These are phyloP conservation scores for Penstemon newberryi DNA, from an alignment of 257 asterid species.

Conservation along the genomic window DNA sequence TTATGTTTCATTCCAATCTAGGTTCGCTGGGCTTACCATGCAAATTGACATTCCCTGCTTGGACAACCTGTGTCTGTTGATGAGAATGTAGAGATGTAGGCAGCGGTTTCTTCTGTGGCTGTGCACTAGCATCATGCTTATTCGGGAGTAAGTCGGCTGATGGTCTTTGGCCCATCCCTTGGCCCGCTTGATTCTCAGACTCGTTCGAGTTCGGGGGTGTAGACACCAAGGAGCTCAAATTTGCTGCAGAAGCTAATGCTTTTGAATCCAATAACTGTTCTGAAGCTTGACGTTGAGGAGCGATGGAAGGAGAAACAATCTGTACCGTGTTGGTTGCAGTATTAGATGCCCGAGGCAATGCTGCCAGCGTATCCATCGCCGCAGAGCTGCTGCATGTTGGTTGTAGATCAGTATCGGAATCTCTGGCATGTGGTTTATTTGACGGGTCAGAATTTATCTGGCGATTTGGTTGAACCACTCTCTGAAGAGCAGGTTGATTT, in stretches of 20 bases:
- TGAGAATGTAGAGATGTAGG: conserved; percentile 41
- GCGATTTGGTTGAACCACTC: conserved; percentile 50
- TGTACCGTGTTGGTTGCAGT: conserved; percentile 39
- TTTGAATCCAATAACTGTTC: conserved; percentile 50
- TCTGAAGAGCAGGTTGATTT: conserved; percentile 50
- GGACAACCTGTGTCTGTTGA: conserved; percentile 60
- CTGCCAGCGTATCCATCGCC: conserved; percentile 39
- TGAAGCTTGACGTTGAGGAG: conserved; percentile 49
- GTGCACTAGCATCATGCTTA: conserved; percentile 50
- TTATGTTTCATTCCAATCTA: conserved; percentile 59
- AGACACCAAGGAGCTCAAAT: conserved; percentile 43
- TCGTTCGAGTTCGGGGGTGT: conserved; percentile 48
- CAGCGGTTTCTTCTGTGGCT: conserved; percentile 48
- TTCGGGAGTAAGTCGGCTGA: conserved; percentile 41
- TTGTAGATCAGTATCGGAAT: conserved; percentile 44
- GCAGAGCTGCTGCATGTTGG: conserved; percentile 38
- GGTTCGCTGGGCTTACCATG: conserved; percentile 55
- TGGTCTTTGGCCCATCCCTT: conserved; percentile 52
- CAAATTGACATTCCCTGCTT: conserved; percentile 54
- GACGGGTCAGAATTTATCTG: conserved; percentile 43
- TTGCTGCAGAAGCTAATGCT: conserved; percentile 40
- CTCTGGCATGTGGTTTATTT: conserved; percentile 47
- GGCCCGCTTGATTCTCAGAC: conserved; percentile 45
- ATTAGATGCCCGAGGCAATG: conserved; percentile 43
- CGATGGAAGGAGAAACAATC: conserved; percentile 40